phyloP scores from a whole-genome alignment of 2,329 filamentous ascomycete genomes.

The Exutisphaerella laricina region DNA sequence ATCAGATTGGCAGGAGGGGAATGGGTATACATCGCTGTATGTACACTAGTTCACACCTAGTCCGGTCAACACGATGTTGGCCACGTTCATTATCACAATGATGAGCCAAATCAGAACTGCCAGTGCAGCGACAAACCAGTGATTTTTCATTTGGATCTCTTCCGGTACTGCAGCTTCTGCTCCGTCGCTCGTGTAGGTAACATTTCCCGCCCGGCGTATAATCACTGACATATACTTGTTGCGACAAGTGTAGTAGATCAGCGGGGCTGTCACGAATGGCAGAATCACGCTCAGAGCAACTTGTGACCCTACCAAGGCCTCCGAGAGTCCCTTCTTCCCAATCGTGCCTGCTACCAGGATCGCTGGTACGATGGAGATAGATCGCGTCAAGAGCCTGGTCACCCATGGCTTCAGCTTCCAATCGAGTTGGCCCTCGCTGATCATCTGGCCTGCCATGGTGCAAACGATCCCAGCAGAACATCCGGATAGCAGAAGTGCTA shows the following conservation, averaged over 20 bases:
- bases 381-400: conserved; percentile 68
- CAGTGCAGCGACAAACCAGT: conserved; percentile 57
- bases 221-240: conserved; percentile 72
- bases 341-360: conserved; percentile 80
- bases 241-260: conserved; percentile 79
- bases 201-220: conserved; percentile 6
- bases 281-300: conserved; percentile 73
- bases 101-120: conserved; percentile 64
- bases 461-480: conserved; percentile 80
- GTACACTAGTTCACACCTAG: conserved; percentile 46
- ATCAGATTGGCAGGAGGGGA: no score
- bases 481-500: conserved; percentile 74
- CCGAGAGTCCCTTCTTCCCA: conserved; percentile 63
- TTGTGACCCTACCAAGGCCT: conserved; percentile 69
- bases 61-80: conserved; percentile 60
- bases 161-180: not conserved
- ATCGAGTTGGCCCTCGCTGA: conserved; percentile 72
- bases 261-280: conserved; percentile 74
- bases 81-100: conserved; percentile 74
- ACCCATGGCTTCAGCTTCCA: conserved; percentile 74
- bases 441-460: conserved; percentile 86
- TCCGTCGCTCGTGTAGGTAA: conserved; percentile 5
- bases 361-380: conserved; percentile 72
- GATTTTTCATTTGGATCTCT: conserved; percentile 61
- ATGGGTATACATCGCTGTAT: no score